Evolutionary conservation across 352 stramenopile species (phyloP), one percentile per base, ranked within the genome.

Genomic region (Blastocystis sp.): DNA sequence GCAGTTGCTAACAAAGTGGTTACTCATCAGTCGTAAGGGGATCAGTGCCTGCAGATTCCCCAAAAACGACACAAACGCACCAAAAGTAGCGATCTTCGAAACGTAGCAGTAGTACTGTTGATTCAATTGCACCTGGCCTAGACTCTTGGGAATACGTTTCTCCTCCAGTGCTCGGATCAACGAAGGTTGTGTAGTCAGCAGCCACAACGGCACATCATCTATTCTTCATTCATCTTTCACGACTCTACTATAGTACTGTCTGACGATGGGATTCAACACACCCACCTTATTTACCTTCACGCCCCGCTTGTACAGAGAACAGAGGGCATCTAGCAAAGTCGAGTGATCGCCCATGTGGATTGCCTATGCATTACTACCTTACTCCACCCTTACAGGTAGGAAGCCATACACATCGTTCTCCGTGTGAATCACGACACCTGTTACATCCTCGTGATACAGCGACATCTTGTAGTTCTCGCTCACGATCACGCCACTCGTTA

Each of bases 341-440:
- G 29, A 2, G 39, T 64, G 73, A n/a, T 84, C 73, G 39, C 73
- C 55, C 20, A 84, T 29, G 26, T 68, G 50, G 20, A 18, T 45
- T 20, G 34, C 64, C 64, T 76, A 29, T n/a, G 1, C 13, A 26
- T 54, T 2, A 56, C 29, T n/a, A 39, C 1, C 39, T 26, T n/a
- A 11, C 3, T 13, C 11, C 39, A 18, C 64, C 2, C 64, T 43
- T 47, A 84, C 56, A 18, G 73, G 73, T 39, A 84, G n/a, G 26
- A 84, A 84, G 6, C 43, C 73, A 34, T 84, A 84, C 45, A 64
- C 11, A 45, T 84, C 73, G 56, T 45, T 43, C 50, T 84, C 73
- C 5, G 37, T 6, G 39, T 84, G 73, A 8, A 84, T 13, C 39
- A 84, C 50, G 5, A 84, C 50, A 15, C 73, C 73, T 26, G 50